Evolutionary conservation across 495 filamentous ascomycete species (phyloP).

Genomic region (Penicillium ochrochloron): DNA sequence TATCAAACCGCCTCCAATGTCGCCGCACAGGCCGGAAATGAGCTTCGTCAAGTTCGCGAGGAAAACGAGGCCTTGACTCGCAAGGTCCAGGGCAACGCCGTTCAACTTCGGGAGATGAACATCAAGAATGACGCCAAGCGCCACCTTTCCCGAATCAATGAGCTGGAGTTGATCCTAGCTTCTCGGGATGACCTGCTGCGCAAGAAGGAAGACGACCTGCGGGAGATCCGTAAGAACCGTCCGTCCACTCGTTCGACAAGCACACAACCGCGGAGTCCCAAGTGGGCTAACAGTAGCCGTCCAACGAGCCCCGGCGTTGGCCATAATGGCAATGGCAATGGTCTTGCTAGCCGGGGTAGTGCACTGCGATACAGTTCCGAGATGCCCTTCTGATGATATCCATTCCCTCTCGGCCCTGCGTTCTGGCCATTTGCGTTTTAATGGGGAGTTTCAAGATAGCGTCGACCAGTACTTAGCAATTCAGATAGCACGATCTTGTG

Average conservation of each 20-base stretch:
- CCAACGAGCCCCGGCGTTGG: constrained; percentile 51
- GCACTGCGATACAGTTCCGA: constrained; percentile 49
- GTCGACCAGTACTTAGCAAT: not conserved
- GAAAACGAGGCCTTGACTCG: constrained; percentile 53
- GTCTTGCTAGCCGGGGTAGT: constrained; percentile 41
- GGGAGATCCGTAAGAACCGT: constrained; percentile 56
- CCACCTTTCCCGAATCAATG: constrained; percentile 47
- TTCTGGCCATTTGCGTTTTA: not conserved
- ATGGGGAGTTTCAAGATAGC: not conserved
- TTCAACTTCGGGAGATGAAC: constrained; percentile 57
- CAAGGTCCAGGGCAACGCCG: constrained; percentile 55
- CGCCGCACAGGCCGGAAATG: constrained; percentile 52
- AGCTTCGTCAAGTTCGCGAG: constrained; percentile 53
- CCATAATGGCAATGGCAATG: constrained; percentile 38
- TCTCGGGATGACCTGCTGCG: constrained; percentile 53
- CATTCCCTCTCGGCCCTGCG: not conserved
- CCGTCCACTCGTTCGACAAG: constrained; percentile 53
- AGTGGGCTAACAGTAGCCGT: constrained; percentile 44
- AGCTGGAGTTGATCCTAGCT: constrained; percentile 51
- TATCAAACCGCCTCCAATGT: constrained; percentile 68
- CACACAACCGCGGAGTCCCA: constrained; percentile 52
- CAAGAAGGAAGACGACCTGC: constrained; percentile 65
- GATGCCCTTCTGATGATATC: constrained; percentile 32
- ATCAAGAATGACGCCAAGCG: constrained; percentile 42
- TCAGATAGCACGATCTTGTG: not conserved